Percentiles rank a stretch among this genome's conserved stretches.
phyloP scores from a whole-genome alignment of 2,329 filamentous ascomycete species.

The Aspergillus persii region DNA sequence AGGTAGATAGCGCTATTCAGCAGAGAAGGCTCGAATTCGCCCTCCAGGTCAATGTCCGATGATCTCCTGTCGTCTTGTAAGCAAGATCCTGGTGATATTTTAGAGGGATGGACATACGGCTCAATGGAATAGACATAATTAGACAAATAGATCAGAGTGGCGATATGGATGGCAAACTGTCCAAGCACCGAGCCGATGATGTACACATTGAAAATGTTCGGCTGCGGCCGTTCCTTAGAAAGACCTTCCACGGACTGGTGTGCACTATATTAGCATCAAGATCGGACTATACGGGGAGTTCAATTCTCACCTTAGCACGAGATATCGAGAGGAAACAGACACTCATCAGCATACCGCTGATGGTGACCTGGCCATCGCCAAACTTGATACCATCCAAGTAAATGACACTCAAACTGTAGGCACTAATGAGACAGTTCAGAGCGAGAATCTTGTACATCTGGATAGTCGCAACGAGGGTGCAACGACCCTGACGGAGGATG shows the following conservation, averaged over 20 bases:
- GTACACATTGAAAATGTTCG: slow-evolving; percentile 98
- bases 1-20: slow-evolving; percentile 97
- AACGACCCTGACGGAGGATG: slow-evolving; percentile 95
- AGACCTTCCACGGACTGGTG: slow-evolving; percentile 81
- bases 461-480: slow-evolving; percentile 95
- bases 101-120: slow-evolving; percentile 60
- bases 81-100: slow-evolving; percentile 17
- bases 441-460: slow-evolving; percentile 99
- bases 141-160: slow-evolving; percentile 89
- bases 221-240: slow-evolving; percentile 94
- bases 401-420: slow-evolving; percentile 92
- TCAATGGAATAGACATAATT: slow-evolving; percentile 81
- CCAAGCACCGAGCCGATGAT: slow-evolving; percentile 97
- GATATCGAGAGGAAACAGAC: slow-evolving; percentile 99
- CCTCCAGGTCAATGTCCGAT: slow-evolving; percentile 79
- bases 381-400: slow-evolving; percentile 99
- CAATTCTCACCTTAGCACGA: slow-evolving; percentile 68
- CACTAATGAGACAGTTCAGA: slow-evolving; percentile 94
- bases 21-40: slow-evolving; percentile 87
- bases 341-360: slow-evolving; percentile 99
- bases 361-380: slow-evolving; percentile 95
- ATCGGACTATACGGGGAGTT: neutral
- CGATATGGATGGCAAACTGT: slow-evolving; percentile 95
- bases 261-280: slow-evolving; percentile 11
- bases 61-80: slow-evolving; percentile 46